Evolutionary conservation across 106 monocot genomes (phyloP).

Genomic region (Vanilla planifolia): DNA sequence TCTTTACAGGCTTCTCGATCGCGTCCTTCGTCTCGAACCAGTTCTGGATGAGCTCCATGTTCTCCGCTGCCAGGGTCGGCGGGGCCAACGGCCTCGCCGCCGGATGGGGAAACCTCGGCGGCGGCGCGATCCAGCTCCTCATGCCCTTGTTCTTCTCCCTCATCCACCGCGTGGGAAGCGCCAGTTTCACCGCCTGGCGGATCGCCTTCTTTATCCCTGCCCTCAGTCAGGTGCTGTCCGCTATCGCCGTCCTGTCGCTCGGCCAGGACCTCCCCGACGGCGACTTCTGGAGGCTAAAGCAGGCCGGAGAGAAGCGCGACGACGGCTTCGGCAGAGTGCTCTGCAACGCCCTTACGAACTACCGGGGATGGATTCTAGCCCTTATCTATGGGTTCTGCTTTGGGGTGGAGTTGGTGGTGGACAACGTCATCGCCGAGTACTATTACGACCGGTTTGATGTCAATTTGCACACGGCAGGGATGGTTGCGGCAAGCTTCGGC

Average conservation of each 20-base stretch:
- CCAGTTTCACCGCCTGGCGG: slow-evolving; percentile 74
- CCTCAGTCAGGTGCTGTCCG: slow-evolving; percentile 49
- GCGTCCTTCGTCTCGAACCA: slow-evolving; percentile 92
- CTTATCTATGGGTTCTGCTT: slow-evolving; percentile 79
- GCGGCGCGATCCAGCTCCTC: slow-evolving; percentile 87
- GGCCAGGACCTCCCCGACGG: slow-evolving; percentile 86
- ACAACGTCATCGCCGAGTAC: slow-evolving; percentile 91
- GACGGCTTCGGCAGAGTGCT: slow-evolving; percentile 57
- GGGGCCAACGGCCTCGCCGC: slow-evolving; percentile 74
- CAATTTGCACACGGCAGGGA: slow-evolving; percentile 53
- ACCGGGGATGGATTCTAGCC: slow-evolving; percentile 65
- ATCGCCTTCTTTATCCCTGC: slow-evolving; percentile 97
- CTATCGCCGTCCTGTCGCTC: slow-evolving; percentile 45
- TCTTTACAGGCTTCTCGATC: slow-evolving; percentile 89
- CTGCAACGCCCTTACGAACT: slow-evolving; percentile 40
- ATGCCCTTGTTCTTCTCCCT: slow-evolving; percentile 78
- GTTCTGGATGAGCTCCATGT: slow-evolving; percentile 99
- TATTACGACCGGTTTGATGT: slow-evolving; percentile 81
- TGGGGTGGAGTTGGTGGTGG: slow-evolving; percentile 75
- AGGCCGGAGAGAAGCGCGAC: slow-evolving; percentile 55
- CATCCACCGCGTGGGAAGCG: slow-evolving; percentile 43
- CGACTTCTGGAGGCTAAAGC: slow-evolving; percentile 42
- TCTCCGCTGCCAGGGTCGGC: slow-evolving; percentile 68
- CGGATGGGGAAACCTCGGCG: slow-evolving; percentile 97
- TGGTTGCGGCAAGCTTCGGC: slow-evolving; percentile 83